Evolutionary conservation across 345 rosid genomes (phyloP).

Genomic region (Syzygium grande): DNA sequence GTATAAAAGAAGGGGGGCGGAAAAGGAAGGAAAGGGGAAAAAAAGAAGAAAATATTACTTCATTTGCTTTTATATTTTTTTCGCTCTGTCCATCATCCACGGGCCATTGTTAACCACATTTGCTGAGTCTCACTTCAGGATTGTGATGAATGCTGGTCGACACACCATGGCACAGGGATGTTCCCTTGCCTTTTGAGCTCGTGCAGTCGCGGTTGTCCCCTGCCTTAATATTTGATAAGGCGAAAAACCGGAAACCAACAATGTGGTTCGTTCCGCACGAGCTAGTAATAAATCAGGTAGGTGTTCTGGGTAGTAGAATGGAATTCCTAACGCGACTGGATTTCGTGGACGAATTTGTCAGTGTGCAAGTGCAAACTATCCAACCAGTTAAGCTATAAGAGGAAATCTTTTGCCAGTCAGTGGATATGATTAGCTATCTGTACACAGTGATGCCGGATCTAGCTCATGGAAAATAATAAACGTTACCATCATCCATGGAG

Average conservation of each 20-base stretch:
- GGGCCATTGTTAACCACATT: not conserved
- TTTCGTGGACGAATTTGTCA: not conserved
- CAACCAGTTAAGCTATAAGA: not conserved
- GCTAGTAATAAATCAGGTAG: not conserved
- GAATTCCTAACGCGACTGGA: not conserved
- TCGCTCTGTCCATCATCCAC: not conserved
- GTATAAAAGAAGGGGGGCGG: slow-evolving; percentile 13
- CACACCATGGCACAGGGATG: not conserved
- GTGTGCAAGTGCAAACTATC: not conserved
- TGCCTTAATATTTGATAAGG: not conserved
- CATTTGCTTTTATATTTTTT: not conserved
- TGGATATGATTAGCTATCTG: not conserved
- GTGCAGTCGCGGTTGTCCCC: not conserved
- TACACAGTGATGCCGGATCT: not conserved
- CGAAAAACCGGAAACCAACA: not conserved
- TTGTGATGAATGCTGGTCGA: not conserved
- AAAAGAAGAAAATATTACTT: not conserved
- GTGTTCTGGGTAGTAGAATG: not conserved
- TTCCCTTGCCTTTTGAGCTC: not conserved
- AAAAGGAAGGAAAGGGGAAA: not conserved
- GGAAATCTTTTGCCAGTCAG: not conserved
- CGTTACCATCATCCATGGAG: not conserved
- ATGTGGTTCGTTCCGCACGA: not conserved
- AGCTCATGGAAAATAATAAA: not conserved
- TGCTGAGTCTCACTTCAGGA: not conserved